phyloP scores from a whole-genome alignment of 768 basidiomycete genomes.

The Punctularia strigosozonata region DNA sequence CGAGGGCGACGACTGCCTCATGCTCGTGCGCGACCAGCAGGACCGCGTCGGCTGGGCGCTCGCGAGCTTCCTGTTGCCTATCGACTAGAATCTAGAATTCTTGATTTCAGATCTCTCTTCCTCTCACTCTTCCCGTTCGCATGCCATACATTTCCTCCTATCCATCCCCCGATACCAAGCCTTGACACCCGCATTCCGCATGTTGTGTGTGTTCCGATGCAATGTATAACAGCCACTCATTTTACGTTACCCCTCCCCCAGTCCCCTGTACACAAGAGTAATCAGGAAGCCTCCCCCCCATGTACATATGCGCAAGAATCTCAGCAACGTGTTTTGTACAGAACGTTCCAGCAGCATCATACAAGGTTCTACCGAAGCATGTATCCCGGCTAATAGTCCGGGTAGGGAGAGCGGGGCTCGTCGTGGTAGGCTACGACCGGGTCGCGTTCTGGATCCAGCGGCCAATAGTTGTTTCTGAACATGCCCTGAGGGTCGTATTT shows the following conservation, averaged over 20 bases:
- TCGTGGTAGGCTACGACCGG: slow-evolving; percentile 45
- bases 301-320: neutral
- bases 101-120: no score
- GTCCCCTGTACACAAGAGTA: neutral
- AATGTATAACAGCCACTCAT: neutral
- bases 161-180: no score
- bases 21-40: slow-evolving; percentile 49
- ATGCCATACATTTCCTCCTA: no score
- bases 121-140: no score
- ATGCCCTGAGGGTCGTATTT: slow-evolving; percentile 67
- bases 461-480: slow-evolving; percentile 77
- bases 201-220: no score
- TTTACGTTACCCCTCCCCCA: neutral
- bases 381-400: slow-evolving; percentile 7
- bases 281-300: neutral
- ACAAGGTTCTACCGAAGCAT: neutral
- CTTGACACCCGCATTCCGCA: no score
- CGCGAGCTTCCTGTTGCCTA: slow-evolving; percentile 68
- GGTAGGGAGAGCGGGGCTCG: slow-evolving; percentile 44
- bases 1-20: slow-evolving; percentile 63
- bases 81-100: no score
- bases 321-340: neutral
- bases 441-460: slow-evolving; percentile 45
- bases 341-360: neutral
- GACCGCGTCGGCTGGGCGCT: slow-evolving; percentile 68